phyloP scores from a whole-genome alignment of 352 stramenopile species.

The Globisporangium emineosum region DNA sequence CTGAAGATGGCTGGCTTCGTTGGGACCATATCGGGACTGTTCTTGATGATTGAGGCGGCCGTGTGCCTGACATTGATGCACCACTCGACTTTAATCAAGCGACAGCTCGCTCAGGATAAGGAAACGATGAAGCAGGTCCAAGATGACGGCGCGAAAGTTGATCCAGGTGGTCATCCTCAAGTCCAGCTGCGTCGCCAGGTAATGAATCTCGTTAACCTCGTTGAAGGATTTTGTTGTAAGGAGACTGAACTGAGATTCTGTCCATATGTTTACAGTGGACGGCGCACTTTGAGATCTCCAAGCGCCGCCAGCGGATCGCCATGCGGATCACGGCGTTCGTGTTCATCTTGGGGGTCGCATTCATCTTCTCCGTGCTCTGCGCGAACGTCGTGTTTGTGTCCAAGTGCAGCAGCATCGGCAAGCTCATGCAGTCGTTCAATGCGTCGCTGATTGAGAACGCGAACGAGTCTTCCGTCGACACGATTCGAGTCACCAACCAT shows the following conservation, averaged over 20 bases:
- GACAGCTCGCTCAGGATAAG: slow-evolving; percentile 53
- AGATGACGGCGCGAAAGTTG: slow-evolving; percentile 1
- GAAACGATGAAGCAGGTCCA: slow-evolving; percentile 35
- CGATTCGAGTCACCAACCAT: slow-evolving; percentile 31
- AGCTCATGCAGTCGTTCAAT: slow-evolving; percentile 35
- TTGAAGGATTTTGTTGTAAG: too few relatives aligned
- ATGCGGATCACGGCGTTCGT: slow-evolving; percentile 55
- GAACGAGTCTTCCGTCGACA: slow-evolving; percentile 10
- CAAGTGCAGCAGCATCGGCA: slow-evolving; percentile 68
- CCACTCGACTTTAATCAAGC: slow-evolving; percentile 51
- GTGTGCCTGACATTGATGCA: slow-evolving; percentile 56
- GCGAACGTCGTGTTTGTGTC: slow-evolving; percentile 65
- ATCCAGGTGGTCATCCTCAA: slow-evolving; percentile 5
- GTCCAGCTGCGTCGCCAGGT: slow-evolving; percentile 16
- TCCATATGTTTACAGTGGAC: slow-evolving; percentile 34
- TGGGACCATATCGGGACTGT: slow-evolving; percentile 50
- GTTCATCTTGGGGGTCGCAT: slow-evolving; percentile 41
- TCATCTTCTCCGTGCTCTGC: slow-evolving; percentile 55
- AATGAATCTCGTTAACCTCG: too few relatives aligned
- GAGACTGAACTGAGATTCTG: slow-evolving; percentile 1
- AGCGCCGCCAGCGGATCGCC: slow-evolving; percentile 52
- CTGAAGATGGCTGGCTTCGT: slow-evolving; percentile 57
- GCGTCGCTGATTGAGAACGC: slow-evolving; percentile 34
- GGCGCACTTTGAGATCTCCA: slow-evolving; percentile 55
- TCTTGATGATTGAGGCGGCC: slow-evolving; percentile 46